Conservation (phyloP, 805 yeast species). For the Cyberlindnera xishuangbannaensis region DNA sequence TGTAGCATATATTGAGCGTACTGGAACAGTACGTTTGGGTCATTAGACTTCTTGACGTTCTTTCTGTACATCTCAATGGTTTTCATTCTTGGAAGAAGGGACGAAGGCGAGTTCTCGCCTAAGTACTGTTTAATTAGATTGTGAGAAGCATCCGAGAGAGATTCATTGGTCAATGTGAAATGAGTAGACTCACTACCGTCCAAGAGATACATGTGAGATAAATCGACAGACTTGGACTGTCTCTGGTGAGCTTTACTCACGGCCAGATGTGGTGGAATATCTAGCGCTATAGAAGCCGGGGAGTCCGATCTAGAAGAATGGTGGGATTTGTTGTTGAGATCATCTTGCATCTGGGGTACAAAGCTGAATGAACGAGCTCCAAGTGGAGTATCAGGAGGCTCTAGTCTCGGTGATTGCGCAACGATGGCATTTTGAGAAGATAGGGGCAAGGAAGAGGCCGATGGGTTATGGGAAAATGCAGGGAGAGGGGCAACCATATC, state of each 20-base stretch:
- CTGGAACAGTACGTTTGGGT: conserved; percentile 81
- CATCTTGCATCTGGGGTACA: conserved; percentile 11
- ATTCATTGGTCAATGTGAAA: conserved; percentile 33
- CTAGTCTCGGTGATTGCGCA: conserved; percentile 9
- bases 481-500: too few species aligned
- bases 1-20: conserved; percentile 88
- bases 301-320: conserved; percentile 12
- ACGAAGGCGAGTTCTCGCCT: conserved; percentile 39
- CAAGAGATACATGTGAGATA: conserved; percentile 35
- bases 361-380: conserved; percentile 21
- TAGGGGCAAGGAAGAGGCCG: conserved; percentile 1
- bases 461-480: too few species aligned
- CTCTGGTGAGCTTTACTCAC: conserved; percentile 17
- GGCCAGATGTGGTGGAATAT: not conserved
- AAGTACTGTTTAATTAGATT: conserved; percentile 45
- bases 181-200: conserved; percentile 29
- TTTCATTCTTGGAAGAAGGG: conserved; percentile 67
- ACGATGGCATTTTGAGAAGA: not conserved
- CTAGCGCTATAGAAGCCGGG: conserved; percentile 9
- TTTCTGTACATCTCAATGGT: conserved; percentile 83
- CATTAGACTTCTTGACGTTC: conserved; percentile 79
- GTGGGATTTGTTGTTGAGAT: conserved; percentile 2
- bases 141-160: conserved; percentile 47
- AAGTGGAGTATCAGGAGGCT: conserved; percentile 18
- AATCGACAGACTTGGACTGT: conserved; percentile 33